phyloP scores from a whole-genome alignment of 176 grass and related monocot species.

The Musa schizocarpa region DNA sequence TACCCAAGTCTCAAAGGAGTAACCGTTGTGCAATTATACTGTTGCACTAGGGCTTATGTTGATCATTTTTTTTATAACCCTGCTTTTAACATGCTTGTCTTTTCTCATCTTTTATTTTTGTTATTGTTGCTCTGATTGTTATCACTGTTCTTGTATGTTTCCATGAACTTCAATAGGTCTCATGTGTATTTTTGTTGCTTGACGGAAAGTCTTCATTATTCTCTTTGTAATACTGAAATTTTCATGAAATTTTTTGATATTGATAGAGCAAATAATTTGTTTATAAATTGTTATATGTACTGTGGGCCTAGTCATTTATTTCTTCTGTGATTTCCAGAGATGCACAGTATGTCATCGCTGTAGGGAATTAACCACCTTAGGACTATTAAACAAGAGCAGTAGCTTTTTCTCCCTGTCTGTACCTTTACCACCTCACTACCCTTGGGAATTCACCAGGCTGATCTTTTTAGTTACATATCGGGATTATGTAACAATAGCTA shows the following conservation, averaged over 20 bases:
- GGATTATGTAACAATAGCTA: background rate
- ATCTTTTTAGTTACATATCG: background rate
- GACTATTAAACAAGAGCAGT: background rate
- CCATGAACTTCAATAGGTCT: too few species aligned
- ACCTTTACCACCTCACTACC: background rate
- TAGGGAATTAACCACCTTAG: background rate
- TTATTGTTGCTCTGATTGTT: background rate
- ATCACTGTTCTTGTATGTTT: too few species aligned
- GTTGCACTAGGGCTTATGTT: too few species aligned
- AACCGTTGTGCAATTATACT: too few species aligned
- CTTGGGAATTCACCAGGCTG: background rate
- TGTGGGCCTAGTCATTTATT: too few species aligned
- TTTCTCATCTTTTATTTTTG: background rate
- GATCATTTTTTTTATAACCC: too few species aligned
- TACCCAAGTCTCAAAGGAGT: too few species aligned
- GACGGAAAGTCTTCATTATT: background rate
- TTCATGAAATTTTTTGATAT: background rate
- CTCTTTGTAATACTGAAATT: background rate
- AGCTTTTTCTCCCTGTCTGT: background rate
- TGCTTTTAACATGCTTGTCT: background rate
- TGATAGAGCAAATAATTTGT: background rate
- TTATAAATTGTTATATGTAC: too few species aligned
- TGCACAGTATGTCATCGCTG: background rate
- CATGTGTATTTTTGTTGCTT: background rate
- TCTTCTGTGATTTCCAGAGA: too few species aligned